phyloP scores from a whole-genome alignment of 805 yeast genomes.

The Cyberlindnera amylophila region DNA sequence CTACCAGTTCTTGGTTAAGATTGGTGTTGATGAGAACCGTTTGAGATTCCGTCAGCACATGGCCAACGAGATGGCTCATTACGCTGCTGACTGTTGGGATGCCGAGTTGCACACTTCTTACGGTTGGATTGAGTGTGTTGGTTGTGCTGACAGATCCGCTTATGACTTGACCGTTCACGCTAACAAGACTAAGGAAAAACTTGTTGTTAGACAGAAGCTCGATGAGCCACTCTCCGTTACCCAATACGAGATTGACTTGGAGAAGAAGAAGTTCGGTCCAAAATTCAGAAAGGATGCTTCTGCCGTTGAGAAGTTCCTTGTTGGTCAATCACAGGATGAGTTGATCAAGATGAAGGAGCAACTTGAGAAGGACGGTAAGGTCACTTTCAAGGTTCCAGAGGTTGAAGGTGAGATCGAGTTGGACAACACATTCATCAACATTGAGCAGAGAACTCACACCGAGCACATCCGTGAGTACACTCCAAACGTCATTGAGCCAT shows the following conservation, averaged over 20 bases:
- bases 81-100: constrained; percentile 99
- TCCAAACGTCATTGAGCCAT: constrained; percentile 98
- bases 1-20: constrained; percentile 73
- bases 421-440: constrained; percentile 65
- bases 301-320: constrained; percentile 77
- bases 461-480: constrained; percentile 93
- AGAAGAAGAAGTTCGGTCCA: constrained; percentile 97
- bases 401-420: constrained; percentile 60
- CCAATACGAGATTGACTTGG: constrained; percentile 77
- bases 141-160: constrained; percentile 99
- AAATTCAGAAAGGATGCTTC: constrained; percentile 97
- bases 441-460: constrained; percentile 72
- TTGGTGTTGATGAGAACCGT: constrained; percentile 83
- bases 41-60: constrained; percentile 98
- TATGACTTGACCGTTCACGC: constrained; percentile 95
- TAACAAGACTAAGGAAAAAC: constrained; percentile 90
- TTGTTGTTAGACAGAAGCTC: constrained; percentile 89
- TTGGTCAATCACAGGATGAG: constrained; percentile 76
- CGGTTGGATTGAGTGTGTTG: constrained; percentile 99
- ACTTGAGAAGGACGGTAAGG: constrained; percentile 56
- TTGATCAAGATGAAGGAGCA: constrained; percentile 72
- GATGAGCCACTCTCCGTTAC: constrained; percentile 82
- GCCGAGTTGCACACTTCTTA: constrained; percentile 93
- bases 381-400: constrained; percentile 65
- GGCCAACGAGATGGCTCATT: constrained; percentile 99